Percentiles rank a stretch among this genome's conserved stretches.
phyloP scores from a whole-genome alignment of 768 basidiomycete species.

The Pleurotus sapidus region DNA sequence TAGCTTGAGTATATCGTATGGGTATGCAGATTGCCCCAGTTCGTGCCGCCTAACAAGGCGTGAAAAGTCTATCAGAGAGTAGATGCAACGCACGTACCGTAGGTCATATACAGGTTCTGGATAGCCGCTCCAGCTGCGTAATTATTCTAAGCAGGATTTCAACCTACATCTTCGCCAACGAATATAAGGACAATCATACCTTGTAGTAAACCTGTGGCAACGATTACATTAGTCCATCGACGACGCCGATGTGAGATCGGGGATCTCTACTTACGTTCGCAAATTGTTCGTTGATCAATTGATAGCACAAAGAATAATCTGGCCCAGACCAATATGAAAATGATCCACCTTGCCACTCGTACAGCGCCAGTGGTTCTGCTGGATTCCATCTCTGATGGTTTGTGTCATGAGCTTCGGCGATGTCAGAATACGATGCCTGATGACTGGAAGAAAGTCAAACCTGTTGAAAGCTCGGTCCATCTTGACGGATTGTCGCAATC shows the following conservation, averaged over 20 bases:
- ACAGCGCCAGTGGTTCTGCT: constrained; percentile 32
- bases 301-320: constrained; percentile 29
- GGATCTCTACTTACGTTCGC: constrained; percentile 23
- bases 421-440: background rate
- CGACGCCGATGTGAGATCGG: background rate
- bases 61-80: background rate
- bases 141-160: constrained; percentile 23
- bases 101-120: constrained; percentile 36
- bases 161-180: background rate
- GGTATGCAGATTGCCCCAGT: constrained; percentile 35
- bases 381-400: constrained; percentile 30
- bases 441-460: constrained; percentile 16
- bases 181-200: constrained; percentile 10
- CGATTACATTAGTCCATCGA: background rate
- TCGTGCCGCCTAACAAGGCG: constrained; percentile 25
- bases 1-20: constrained; percentile 36
- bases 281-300: constrained; percentile 35
- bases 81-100: constrained; percentile 18
- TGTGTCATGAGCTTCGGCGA: constrained; percentile 23
- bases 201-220: constrained; percentile 27
- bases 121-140: constrained; percentile 30
- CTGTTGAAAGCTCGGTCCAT: constrained; percentile 44
- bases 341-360: constrained; percentile 36
- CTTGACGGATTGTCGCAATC: constrained; percentile 57
- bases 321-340: constrained; percentile 38